Conservation (phyloP, 768 basidiomycete genomes). For the Mycena polygramma region DNA sequence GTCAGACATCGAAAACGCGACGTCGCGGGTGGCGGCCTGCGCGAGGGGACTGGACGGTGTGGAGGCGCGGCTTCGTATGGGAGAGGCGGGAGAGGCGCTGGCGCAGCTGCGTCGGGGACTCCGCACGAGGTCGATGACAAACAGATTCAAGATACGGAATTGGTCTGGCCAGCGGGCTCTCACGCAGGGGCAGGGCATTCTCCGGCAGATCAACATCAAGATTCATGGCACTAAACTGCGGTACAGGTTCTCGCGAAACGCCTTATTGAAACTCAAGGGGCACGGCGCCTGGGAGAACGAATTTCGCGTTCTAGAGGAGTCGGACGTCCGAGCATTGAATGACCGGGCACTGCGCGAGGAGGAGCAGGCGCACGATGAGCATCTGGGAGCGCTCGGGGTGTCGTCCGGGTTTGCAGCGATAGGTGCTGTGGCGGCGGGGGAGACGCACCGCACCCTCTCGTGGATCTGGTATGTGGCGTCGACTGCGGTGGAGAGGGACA, state of each 20-base stretch:
- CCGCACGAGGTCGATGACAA: background rate
- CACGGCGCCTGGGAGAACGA: background rate
- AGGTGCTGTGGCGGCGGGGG: background rate
- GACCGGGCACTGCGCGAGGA: background rate
- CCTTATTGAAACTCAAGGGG: background rate
- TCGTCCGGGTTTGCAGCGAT: background rate
- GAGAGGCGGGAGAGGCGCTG: background rate
- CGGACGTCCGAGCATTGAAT: background rate
- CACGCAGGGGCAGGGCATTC: conserved; percentile 1
- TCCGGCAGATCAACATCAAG: conserved; percentile 2
- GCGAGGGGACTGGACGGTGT: background rate
- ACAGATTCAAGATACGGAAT: conserved; percentile 3
- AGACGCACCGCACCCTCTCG: background rate
- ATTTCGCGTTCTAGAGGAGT: background rate
- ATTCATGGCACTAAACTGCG: conserved; percentile 8
- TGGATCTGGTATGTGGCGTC: too few species aligned
- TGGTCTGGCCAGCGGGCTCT: background rate
- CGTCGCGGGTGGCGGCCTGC: background rate
- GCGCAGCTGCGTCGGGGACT: background rate
- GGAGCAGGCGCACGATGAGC: conserved; percentile 1
- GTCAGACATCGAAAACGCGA: background rate
- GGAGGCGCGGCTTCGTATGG: background rate
- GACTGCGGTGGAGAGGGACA: background rate
- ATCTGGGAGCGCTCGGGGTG: background rate
- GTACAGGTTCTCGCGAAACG: background rate